Base-by-base conservation (phyloP, 495 filamentous ascomycete species). In the Hypoxylon rickii region DNA sequence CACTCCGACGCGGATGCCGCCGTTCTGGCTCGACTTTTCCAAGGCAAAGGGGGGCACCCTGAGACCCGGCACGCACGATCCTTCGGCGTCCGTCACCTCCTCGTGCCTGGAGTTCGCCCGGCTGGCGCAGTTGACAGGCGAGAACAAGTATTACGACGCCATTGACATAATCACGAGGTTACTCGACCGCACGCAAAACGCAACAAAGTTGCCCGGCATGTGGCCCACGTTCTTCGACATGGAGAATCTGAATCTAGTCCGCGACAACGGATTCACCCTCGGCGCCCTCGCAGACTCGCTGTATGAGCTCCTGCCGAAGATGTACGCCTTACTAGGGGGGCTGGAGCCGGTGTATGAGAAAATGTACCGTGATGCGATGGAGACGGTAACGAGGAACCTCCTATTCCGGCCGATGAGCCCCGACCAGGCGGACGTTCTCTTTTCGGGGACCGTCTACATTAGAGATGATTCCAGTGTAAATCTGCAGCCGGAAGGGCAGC, bases 231-330 rank as follows among this genome's bases (percentile, higher is more conserved):
- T 70, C 6, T 72, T 73, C 44, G 49, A 72, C 37, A 70, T 79
- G 46, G 55, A 52, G 19, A 52, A 52, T 3, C 22, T 51, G 42
- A 39, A 62, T 8, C 68, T 74, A 17, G 37, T 51, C 24, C 31
- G 39, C 3, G 72, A 76, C 44, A 57, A 33, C 21, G 65, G 71
- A 66, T 95, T 84, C 63, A 87, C 85, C 0, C 68, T 95, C 21
- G 89, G 88, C 39, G 88, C 83, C 36, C 79, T 86, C 75, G 83
- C 88, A 13, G 91, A 96, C 70, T 91, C 87, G 3, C 79, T 86
- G 15, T 96, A 92, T 65, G 91, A 96, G 67, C 93, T 96, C 65
- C 70, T 96, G 11, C 86, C 90, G 7, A 96, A 96, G 67, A 83
- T 74, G 62, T 34, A 64, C 36, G 72, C 76, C 7, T 80, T 96